Base-by-base conservation (phyloP, 306 rosid species). In the Fagus sylvatica region DNA sequence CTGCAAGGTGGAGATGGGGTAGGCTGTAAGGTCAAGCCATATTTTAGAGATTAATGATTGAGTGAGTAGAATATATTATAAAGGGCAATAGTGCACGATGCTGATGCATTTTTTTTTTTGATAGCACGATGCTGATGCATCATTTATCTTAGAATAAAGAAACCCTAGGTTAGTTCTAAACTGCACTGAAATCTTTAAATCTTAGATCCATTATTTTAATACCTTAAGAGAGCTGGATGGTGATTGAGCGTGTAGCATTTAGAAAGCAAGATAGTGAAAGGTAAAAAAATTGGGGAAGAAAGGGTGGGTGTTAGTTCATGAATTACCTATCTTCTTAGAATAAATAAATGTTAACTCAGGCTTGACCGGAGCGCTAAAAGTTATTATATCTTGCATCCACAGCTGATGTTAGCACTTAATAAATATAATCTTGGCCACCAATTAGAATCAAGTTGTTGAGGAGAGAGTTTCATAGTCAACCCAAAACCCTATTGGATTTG, bases 401-500 rank as follows among this genome's bases (percentile, higher is more conserved):
- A 60, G 73, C 60, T 78, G 78, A 79, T 80, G 81, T 78, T 62
- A 60, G 77, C 89, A 66, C 55, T 56, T 42, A 30, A 76, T 76
- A 59, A 87, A 82, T 74, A 72, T 49, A 76, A 51, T 56, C 74
- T 71, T 81, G 76, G 74, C 81, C 74, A 46, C 82, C 81, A 72
- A 72, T 74, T 53, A 76, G 84, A 82, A 85, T 72, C 85, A 79
- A 78, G 78, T 79, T 62, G 77, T 73, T 80, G 74, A 77, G 68
- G 69, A 55, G 79, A 81, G 40, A 41, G 53, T 78, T 88, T 84
- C 93, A 87, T 85, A 77, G 94, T 81, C 85, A 81, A 83, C 81
- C 65, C 74, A 74, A 76, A 76, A 64, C 74, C 72, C 69, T 68
- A 69, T 66, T 64, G 61, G 33, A 59, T 61, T 11, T 71, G 62